phyloP scores from a whole-genome alignment of 345 rosid genomes.

The Mercurialis annua region DNA sequence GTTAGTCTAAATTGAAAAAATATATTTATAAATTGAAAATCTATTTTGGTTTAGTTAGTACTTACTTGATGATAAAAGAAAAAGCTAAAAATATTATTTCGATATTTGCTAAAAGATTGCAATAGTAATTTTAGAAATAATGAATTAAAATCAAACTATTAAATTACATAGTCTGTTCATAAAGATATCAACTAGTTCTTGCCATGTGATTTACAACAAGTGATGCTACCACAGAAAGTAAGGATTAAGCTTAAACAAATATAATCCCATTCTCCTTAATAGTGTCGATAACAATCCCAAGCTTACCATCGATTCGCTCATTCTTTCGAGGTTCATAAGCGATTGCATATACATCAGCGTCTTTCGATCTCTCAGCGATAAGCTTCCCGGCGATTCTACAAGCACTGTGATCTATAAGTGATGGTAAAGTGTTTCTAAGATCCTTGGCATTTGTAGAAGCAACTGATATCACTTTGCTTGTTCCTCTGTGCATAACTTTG shows the following conservation, averaged over 20 bases:
- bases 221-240: not conserved
- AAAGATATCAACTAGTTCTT: too few relatives aligned
- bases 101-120: too few relatives aligned
- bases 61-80: too few relatives aligned
- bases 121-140: too few relatives aligned
- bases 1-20: too few relatives aligned
- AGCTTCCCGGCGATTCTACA: constrained; percentile 71
- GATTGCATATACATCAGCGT: constrained; percentile 82
- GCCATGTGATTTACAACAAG: not conserved
- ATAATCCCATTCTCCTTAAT: constrained; percentile 72
- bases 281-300: constrained; percentile 78
- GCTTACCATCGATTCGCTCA: constrained; percentile 85
- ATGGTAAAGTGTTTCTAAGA: constrained; percentile 64
- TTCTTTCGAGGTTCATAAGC: constrained; percentile 76
- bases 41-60: too few relatives aligned
- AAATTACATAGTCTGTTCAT: too few relatives aligned
- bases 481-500: constrained; percentile 89
- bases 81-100: too few relatives aligned
- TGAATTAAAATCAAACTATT: too few relatives aligned
- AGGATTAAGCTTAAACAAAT: constrained; percentile 16
- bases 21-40: too few relatives aligned
- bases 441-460: constrained; percentile 92
- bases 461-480: constrained; percentile 91
- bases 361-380: constrained; percentile 86
- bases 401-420: constrained; percentile 69